Base-by-base conservation (phyloP, 495 filamentous ascomycete genomes). In the Trichocladium uniseriatum region DNA sequence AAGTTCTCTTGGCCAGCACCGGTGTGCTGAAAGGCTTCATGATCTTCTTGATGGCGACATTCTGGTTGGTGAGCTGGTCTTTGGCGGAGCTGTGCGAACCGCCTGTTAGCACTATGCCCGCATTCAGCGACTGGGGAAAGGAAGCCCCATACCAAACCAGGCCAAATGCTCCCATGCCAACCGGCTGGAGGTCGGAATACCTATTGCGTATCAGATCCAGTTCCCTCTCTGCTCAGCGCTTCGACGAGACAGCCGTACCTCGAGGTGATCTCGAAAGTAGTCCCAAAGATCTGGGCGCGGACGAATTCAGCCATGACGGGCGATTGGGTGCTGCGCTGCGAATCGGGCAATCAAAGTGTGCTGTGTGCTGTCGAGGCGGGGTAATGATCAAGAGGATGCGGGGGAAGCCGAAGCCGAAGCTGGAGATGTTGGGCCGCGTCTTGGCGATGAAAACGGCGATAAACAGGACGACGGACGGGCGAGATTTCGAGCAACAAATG, bases 21-120 rank as follows among this genome's bases (percentile, higher is more conserved):
- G 92, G 92, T 10, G 92, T 98, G 75, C 89, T 95, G 72, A 98
- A 98, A 6, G 92, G 92, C 76, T 98, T 98, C 94, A 98, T 97
- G 62, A 98, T 98, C 77, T 98, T 98, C 80, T 98, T 98, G 59
- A 98, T 89, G 27, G 92, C 92, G 49, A 98, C 92, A 62, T 87
- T 87, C 64, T 95, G 88, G 59, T 75, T 82, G 44, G 94, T 97
- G 65, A 98, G 88, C 76, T 96, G 88, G 66, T 98, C 92, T 71
- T 85, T 91, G 49, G 92, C 92, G 38, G 92, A 95, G 70, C 92
- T 98, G 63, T 56, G 41, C 29, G 21, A 31, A n/a, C 48, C 22
- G 34, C 38, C 35, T 35, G n/a, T 21, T 21, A 43, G 40, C 18
- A 15, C 19, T 31, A 10, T 10, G 38, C 20, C 20, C 36, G 16